A percentile compares a stretch with the other conserved stretches of the same genome.
Conservation (phyloP, 352 stramenopile species). For the Globisporangium viniferum region DNA sequence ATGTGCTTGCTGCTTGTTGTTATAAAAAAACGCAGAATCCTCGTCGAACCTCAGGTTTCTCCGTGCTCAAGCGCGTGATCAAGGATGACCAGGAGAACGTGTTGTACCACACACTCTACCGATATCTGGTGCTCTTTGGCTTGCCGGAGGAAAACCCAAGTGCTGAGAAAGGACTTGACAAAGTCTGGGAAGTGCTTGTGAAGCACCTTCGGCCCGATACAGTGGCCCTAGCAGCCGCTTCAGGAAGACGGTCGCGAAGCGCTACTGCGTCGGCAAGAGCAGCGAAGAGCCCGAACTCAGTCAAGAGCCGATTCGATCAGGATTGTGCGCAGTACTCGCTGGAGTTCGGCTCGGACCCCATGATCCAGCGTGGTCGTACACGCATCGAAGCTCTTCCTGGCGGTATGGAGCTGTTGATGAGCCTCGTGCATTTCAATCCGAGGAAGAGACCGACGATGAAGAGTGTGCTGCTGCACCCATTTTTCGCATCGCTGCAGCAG, state of each 20-base stretch:
- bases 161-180: conserved; percentile 30
- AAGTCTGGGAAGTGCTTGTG: conserved; percentile 56
- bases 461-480: conserved; percentile 47
- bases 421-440: conserved; percentile 65
- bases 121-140: conserved; percentile 95
- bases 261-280: conserved; percentile 14
- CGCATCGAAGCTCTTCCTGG: conserved; percentile 41
- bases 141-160: conserved; percentile 67
- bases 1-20: background rate
- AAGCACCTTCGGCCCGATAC: conserved; percentile 61
- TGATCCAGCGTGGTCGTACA: conserved; percentile 50
- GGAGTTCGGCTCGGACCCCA: conserved; percentile 34
- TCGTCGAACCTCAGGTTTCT: conserved; percentile 59
- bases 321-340: conserved; percentile 55
- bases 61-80: conserved; percentile 58
- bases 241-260: conserved; percentile 14
- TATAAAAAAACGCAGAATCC: conserved; percentile 22
- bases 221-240: background rate
- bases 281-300: conserved; percentile 5
- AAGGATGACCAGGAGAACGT: conserved; percentile 74
- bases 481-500: conserved; percentile 50
- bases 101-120: conserved; percentile 95
- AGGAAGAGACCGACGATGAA: conserved; percentile 62
- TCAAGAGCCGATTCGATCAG: conserved; percentile 35
- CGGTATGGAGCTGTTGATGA: conserved; percentile 43